A percentile compares a stretch with the other conserved stretches of the same genome.
These are phyloP conservation scores for Fraxinus platypoda DNA, from an alignment of 305 asterid species.

Conservation along the genomic window DNA sequence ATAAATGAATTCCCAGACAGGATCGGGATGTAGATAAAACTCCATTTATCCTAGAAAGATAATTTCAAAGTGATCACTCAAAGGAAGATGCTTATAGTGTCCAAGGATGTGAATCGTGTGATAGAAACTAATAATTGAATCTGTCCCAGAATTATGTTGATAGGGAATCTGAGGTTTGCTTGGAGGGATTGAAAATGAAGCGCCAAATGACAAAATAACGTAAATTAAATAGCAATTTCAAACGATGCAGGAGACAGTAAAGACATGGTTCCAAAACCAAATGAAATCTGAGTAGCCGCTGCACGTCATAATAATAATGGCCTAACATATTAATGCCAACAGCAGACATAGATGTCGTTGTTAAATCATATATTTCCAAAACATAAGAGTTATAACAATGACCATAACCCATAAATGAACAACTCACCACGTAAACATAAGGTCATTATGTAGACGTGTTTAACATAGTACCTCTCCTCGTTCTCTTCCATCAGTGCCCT, in stretches of 20 bases:
- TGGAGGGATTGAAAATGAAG: constrained; percentile 8
- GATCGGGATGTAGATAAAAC: neutral
- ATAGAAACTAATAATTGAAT: neutral
- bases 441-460: constrained; percentile 20
- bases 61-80: neutral
- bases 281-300: neutral
- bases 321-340: neutral
- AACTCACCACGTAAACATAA: constrained; percentile 16
- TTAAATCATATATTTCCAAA: constrained; percentile 1
- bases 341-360: constrained; percentile 6
- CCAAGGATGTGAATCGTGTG: neutral
- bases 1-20: neutral
- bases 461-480: constrained; percentile 85
- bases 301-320: constrained; percentile 1
- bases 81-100: neutral
- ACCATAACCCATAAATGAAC: constrained; percentile 20
- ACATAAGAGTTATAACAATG: constrained; percentile 9
- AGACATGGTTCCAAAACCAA: neutral
- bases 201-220: neutral
- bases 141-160: constrained; percentile 17
- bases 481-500: constrained; percentile 99
- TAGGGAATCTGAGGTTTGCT: neutral
- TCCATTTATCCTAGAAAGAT: neutral
- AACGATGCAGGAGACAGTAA: neutral
- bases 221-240: neutral